phyloP scores from a whole-genome alignment of 1,284 basidiomycete genomes.

The Fomitopsis palustris region DNA sequence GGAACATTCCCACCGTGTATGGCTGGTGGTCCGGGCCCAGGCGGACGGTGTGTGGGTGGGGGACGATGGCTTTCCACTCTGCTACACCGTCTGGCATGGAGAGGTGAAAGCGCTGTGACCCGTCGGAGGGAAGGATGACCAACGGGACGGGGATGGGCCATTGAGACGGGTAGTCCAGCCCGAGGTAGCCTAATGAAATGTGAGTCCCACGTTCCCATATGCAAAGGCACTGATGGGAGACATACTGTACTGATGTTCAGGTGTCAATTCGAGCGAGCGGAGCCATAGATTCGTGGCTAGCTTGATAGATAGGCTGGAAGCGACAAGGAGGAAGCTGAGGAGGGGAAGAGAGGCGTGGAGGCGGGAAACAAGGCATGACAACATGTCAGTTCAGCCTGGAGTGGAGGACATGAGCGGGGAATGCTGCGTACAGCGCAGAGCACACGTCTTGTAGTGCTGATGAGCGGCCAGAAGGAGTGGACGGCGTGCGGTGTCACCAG shows the following conservation, averaged over 20 bases:
- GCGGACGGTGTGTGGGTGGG: slow-evolving; percentile 12
- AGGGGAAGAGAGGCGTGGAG: background rate
- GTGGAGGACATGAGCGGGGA: background rate
- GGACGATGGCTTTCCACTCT: slow-evolving; percentile 17
- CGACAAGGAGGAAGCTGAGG: background rate
- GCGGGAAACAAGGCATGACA: background rate
- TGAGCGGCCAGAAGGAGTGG: too few species aligned
- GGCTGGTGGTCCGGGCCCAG: slow-evolving; percentile 15
- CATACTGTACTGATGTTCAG: background rate
- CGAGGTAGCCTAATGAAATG: background rate
- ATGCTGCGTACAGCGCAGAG: background rate
- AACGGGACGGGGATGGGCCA: background rate
- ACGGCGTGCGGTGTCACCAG: too few species aligned
- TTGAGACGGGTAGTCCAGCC: background rate
- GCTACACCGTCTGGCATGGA: background rate
- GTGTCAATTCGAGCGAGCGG: background rate
- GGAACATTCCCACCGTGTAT: slow-evolving; percentile 19
- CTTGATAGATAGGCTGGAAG: background rate
- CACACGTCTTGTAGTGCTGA: too few species aligned
- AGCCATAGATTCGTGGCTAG: background rate
- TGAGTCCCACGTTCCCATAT: too few species aligned
- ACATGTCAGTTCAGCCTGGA: background rate
- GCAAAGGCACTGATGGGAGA: too few species aligned
- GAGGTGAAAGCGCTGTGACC: background rate
- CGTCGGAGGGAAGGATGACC: background rate